A percentile compares a stretch with the other conserved stretches of the same genome.
These are phyloP conservation scores for Colletotrichum tofieldiae DNA, from an alignment of 2,329 filamentous ascomycete species.

Conservation along the genomic window DNA sequence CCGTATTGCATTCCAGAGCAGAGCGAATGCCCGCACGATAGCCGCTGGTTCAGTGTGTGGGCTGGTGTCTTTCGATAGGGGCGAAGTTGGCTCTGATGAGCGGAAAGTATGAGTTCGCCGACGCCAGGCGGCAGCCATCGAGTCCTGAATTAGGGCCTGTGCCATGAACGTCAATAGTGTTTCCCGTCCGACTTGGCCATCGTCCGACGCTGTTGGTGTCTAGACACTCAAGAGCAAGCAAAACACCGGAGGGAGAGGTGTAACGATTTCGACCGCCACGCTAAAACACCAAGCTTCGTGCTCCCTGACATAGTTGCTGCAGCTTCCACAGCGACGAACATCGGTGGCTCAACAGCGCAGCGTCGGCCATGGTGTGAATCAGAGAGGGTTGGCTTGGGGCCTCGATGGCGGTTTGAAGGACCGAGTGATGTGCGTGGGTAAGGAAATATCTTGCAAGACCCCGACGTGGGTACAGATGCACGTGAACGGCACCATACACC, in stretches of 20 bases:
- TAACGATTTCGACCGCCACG: neutral
- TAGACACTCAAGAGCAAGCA: neutral
- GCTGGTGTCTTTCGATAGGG: neutral
- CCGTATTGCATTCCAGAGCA: neutral
- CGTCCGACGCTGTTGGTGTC: too few species aligned
- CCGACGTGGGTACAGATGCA: neutral
- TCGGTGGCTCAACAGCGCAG: neutral
- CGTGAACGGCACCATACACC: neutral
- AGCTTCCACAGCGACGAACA: neutral
- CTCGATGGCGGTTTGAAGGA: neutral
- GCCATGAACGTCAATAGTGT: neutral
- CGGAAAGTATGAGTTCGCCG: neutral
- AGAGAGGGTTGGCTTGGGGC: neutral
- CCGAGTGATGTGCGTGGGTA: neutral
- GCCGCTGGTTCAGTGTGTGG: neutral
- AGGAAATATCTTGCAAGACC: neutral
- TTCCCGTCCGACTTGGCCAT: neutral
- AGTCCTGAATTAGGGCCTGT: neutral
- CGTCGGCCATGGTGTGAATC: neutral
- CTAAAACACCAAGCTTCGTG: neutral
- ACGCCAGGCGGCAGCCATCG: neutral
- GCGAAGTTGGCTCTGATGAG: neutral
- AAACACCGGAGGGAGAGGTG: neutral
- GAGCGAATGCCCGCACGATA: neutral
- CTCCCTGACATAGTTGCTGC: conserved; percentile 11